Base-by-base conservation (phyloP, 441 rosid genomes). In the Gossypium gossypioides region DNA sequence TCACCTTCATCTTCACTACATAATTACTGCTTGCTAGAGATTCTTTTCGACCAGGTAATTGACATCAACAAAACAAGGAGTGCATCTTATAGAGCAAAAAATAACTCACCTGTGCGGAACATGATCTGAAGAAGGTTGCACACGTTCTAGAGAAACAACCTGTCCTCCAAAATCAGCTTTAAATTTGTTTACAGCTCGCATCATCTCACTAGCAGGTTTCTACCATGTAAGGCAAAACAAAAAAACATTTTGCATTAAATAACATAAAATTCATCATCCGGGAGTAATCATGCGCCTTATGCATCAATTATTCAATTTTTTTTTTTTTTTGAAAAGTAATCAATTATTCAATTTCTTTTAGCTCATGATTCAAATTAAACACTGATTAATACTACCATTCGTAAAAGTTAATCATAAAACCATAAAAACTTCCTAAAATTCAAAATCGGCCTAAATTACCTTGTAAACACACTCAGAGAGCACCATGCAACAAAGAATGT, bases 91-190 rank as follows among this genome's bases (percentile, higher is more conserved):
- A 50, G 13, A 25, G 22, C 54, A 50, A 10, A 42, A 73, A 51
- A 9, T 8, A 68, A 44, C 19, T 22, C 74, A 89, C 99, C 97
- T 91, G 89, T 91, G 99, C 70, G 89, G 91, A 75, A 91, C 94
- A 68, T 94, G 97, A 81, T 90, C 99, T 0, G 91, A 88, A 58
- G 99, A 94, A 72, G 97, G 97, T 70, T 94, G 99, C 70, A 94
- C 96, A 24, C 97, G 87, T 78, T 94, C 97, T 80, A 94, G 66
- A 56, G 91, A 87, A 82, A 91, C 81, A 73, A 94, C 75, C 69
- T 88, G 96, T 51, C 97, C 98, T 65, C 98, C 98, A 69, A 94
- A 94, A 69, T 94, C 98, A 18, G 93, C 91, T 84, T 89, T 91
- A 74, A 89, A 94, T 82, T 89, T 91, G 85, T 94, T 94, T 50